These are phyloP conservation scores for Puccinia novopanici DNA, from an alignment of 1,284 basidiomycete genomes.

Conservation along the genomic window DNA sequence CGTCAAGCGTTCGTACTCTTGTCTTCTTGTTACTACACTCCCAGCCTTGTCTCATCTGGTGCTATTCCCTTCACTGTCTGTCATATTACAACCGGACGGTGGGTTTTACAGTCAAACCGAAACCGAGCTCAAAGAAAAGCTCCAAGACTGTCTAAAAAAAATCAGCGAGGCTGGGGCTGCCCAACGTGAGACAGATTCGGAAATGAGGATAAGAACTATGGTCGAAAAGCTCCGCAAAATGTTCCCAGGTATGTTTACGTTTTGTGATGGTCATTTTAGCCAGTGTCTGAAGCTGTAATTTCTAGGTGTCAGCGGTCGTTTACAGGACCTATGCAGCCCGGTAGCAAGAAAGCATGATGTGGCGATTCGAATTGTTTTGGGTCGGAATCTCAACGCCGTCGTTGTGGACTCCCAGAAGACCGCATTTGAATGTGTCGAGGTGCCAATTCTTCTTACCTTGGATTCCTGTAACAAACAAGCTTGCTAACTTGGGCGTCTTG, in stretches of 20 bases:
- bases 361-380: constrained; percentile 91
- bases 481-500: constrained; percentile 16
- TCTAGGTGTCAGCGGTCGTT: constrained; percentile 67
- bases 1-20: constrained; percentile 67
- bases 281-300: constrained; percentile 51
- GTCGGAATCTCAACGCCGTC: constrained; percentile 90
- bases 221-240: constrained; percentile 78
- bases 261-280: background rate
- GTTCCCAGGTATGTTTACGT: constrained; percentile 68
- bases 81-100: background rate
- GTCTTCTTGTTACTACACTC: background rate
- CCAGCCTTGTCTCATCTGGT: background rate
- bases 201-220: constrained; percentile 80
- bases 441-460: constrained; percentile 58
- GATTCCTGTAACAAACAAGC: background rate
- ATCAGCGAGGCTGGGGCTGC: constrained; percentile 85
- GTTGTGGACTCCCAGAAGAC: constrained; percentile 96
- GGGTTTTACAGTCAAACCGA: constrained; percentile 72
- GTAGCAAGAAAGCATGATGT: constrained; percentile 87
- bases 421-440: constrained; percentile 95
- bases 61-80: background rate
- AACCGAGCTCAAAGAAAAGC: constrained; percentile 84
- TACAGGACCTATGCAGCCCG: constrained; percentile 90
- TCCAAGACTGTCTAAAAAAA: constrained; percentile 78
- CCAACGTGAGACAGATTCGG: constrained; percentile 79